Percentiles rank a stretch among this genome's conserved stretches.
phyloP scores from a whole-genome alignment of 495 filamentous ascomycete species.

The Gamarada debralockiae region DNA sequence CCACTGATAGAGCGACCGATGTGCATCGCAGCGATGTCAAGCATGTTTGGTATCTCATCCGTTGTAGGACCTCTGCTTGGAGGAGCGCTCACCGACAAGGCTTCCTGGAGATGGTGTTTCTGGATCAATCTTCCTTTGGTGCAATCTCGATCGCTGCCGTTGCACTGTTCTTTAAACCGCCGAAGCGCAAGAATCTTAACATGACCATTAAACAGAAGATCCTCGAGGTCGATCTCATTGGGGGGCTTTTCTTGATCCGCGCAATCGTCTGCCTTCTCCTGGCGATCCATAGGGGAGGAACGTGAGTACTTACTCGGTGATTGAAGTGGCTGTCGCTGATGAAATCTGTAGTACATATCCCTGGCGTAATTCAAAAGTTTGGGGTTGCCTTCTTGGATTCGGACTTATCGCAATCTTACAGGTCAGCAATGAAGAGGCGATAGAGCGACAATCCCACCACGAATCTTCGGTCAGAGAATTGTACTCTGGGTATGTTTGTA shows the following conservation, averaged over 20 bases:
- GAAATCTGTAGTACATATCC: conserved; percentile 24
- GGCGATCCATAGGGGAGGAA: conserved; percentile 51
- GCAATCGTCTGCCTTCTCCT: conserved; percentile 44
- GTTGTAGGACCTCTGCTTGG: conserved; percentile 54
- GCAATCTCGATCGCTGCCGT: not conserved
- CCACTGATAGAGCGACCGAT: conserved; percentile 64
- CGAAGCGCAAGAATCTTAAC: conserved; percentile 29
- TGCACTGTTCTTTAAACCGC: conserved; percentile 40
- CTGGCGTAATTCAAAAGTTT: conserved; percentile 35
- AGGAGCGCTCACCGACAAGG: conserved; percentile 60
- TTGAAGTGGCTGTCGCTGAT: too few species aligned
- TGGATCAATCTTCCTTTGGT: conserved; percentile 17
- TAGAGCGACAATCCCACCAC: conserved; percentile 22
- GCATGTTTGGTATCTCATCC: conserved; percentile 44
- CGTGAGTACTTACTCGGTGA: not conserved
- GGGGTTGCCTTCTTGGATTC: conserved; percentile 32
- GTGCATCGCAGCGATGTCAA: conserved; percentile 70
- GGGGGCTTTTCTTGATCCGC: conserved; percentile 32
- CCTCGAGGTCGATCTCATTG: conserved; percentile 20
- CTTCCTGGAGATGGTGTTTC: conserved; percentile 60
- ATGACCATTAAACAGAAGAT: conserved; percentile 38
- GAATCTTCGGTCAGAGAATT: conserved; percentile 18
- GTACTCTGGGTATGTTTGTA: conserved; percentile 16
- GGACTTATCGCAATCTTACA: conserved; percentile 44
- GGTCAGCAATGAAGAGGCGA: conserved; percentile 46